Evolutionary conservation across 768 basidiomycete species (phyloP).

Genomic region (Hydnomerulius pinastri): DNA sequence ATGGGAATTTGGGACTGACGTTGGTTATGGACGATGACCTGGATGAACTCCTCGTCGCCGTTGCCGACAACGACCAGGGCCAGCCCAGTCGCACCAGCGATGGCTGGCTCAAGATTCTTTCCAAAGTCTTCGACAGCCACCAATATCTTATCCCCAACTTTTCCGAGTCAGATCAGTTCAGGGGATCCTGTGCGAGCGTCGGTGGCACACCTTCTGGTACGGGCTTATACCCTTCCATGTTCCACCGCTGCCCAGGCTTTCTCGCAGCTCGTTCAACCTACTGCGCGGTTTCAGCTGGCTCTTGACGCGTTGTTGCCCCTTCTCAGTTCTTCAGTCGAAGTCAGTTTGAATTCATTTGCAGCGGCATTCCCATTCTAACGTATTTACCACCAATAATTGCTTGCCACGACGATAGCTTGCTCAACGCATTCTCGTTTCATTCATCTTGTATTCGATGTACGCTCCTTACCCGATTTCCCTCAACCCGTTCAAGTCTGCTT

Average conservation of each 20-base stretch:
- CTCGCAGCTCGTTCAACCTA: slow-evolving; percentile 71
- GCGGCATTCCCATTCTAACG: slow-evolving; percentile 11
- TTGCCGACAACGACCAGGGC: slow-evolving; percentile 33
- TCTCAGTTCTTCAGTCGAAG: slow-evolving; percentile 59
- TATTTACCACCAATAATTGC: slow-evolving; percentile 14
- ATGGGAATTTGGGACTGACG: slow-evolving; percentile 3
- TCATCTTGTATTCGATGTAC: slow-evolving; percentile 79
- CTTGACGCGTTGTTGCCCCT: slow-evolving; percentile 79
- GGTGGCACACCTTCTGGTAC: slow-evolving; percentile 65
- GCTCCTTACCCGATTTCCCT: slow-evolving; percentile 76
- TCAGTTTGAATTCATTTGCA: slow-evolving; percentile 35
- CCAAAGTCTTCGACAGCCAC: slow-evolving; percentile 33
- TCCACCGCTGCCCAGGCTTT: slow-evolving; percentile 78
- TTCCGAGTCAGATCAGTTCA: slow-evolving; percentile 33
- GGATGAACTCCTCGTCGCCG: slow-evolving; percentile 31
- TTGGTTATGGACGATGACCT: slow-evolving; percentile 34
- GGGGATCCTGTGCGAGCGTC: slow-evolving; percentile 55
- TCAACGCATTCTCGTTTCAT: slow-evolving; percentile 75
- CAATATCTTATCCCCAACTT: slow-evolving; percentile 36
- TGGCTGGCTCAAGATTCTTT: slow-evolving; percentile 36
- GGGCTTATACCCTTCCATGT: slow-evolving; percentile 71
- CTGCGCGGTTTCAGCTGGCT: slow-evolving; percentile 80
- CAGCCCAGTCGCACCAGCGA: slow-evolving; percentile 20
- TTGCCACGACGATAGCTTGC: slow-evolving; percentile 48
- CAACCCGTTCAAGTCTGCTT: slow-evolving; percentile 79